Evolutionary conservation across 371 early-diverging fungal species (phyloP).

Genomic region (Zychaea mexicana): DNA sequence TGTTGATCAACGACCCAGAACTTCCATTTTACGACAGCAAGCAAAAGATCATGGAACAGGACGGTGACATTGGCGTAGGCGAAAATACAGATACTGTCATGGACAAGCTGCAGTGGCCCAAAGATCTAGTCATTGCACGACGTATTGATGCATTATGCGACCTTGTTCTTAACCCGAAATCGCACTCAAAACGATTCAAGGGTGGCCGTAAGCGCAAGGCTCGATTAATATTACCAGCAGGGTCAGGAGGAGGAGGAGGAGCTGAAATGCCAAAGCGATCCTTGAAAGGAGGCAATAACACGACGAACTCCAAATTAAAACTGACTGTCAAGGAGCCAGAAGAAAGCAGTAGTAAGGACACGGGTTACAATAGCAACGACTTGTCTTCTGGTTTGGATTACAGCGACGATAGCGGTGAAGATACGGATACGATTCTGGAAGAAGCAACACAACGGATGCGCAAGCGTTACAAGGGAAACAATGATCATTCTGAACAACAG

Average conservation of each 20-base stretch:
- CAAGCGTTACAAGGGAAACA: conserved; percentile 13
- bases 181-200: conserved; percentile 34
- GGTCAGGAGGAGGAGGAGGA: too few relatives aligned
- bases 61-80: conserved; percentile 22
- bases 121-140: conserved; percentile 61
- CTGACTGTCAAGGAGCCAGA: conserved; percentile 27
- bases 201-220: conserved; percentile 33
- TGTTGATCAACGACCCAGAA: conserved; percentile 67
- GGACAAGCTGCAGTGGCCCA: conserved; percentile 60
- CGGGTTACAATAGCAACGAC: conserved; percentile 11
- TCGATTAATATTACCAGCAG: too few relatives aligned
- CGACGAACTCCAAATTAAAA: conserved; percentile 22
- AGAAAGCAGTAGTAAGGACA: conserved; percentile 3
- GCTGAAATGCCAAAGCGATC: too few relatives aligned
- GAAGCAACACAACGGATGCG: conserved; percentile 30
- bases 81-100: conserved; percentile 28
- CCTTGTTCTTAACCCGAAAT: conserved; percentile 58
- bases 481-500: too few relatives aligned
- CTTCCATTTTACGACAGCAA: conserved; percentile 58
- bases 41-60: conserved; percentile 27
- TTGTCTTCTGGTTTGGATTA: conserved; percentile 6
- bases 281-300: not conserved
- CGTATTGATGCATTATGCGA: conserved; percentile 65
- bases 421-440: conserved; percentile 49
- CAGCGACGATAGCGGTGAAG: conserved; percentile 42